These are phyloP conservation scores for Trichosporon ovoides DNA, from an alignment of 1,284 basidiomycete genomes.

Conservation along the genomic window DNA sequence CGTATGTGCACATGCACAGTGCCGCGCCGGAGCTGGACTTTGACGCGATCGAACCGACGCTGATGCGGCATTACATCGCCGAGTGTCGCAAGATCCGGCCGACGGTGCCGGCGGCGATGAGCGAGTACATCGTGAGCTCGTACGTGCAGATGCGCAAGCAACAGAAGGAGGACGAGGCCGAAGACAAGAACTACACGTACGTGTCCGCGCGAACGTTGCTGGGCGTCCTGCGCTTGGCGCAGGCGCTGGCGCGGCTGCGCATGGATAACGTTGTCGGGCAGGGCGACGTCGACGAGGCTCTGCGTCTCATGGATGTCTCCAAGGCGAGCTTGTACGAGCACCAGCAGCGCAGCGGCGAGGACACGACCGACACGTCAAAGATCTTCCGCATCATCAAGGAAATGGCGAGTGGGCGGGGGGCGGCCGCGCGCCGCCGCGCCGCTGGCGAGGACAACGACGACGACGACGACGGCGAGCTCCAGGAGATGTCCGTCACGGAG, in stretches of 20 bases:
- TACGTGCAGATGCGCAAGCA: constrained; percentile 92
- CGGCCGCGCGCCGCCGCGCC: constrained; percentile 42
- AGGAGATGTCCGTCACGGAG: constrained; percentile 65
- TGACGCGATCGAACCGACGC: constrained; percentile 73
- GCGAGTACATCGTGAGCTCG: constrained; percentile 87
- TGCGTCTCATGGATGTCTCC: constrained; percentile 92
- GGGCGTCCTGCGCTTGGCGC: constrained; percentile 87
- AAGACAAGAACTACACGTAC: constrained; percentile 85
- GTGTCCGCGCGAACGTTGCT: constrained; percentile 96
- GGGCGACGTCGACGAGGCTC: constrained; percentile 91
- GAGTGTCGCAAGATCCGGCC: constrained; percentile 84
- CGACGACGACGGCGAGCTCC: constrained; percentile 62
- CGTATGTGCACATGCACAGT: constrained; percentile 96
- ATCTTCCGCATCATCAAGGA: constrained; percentile 85
- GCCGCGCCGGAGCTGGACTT: constrained; percentile 71
- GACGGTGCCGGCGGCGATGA: constrained; percentile 76
- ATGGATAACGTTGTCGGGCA: constrained; percentile 73
- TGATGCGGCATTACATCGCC: constrained; percentile 97
- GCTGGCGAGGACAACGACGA: constrained; percentile 56
- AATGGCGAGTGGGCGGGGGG: constrained; percentile 57
- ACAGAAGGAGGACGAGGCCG: constrained; percentile 83
- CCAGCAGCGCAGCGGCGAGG: constrained; percentile 57
- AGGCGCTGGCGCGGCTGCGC: constrained; percentile 87
- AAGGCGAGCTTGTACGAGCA: constrained; percentile 82
- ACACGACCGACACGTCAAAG: constrained; percentile 71